phyloP scores from a whole-genome alignment of 2,329 filamentous ascomycete species.

The Cladophialophora exuberans region DNA sequence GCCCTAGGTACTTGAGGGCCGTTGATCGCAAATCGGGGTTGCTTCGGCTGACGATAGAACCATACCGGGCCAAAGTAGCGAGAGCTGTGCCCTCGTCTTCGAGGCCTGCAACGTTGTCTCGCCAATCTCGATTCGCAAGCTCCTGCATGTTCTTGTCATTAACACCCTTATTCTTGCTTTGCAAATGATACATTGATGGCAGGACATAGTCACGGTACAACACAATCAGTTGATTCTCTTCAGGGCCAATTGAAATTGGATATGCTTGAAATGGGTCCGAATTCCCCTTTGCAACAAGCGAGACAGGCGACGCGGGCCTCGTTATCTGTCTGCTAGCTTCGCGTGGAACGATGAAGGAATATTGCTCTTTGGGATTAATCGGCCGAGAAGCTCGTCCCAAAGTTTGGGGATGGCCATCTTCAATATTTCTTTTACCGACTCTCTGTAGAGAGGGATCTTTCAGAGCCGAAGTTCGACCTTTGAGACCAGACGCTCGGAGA shows the following conservation, averaged over 20 bases:
- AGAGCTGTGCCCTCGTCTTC: not conserved
- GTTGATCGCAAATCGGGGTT: not conserved
- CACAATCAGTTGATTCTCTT: constrained; percentile 13
- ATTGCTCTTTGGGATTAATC: not conserved
- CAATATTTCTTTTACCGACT: not conserved
- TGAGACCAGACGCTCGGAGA: not conserved
- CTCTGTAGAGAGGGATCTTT: not conserved
- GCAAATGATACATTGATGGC: not conserved
- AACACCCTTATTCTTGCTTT: not conserved
- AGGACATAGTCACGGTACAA: constrained; percentile 17
- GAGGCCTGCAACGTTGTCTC: constrained; percentile 1
- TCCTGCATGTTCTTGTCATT: constrained; percentile 2
- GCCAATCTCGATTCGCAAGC: constrained; percentile 7
- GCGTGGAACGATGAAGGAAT: not conserved
- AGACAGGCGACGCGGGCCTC: not conserved
- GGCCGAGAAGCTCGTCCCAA: not conserved
- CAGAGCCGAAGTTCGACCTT: not conserved
- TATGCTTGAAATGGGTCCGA: constrained; percentile 17
- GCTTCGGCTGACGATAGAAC: not conserved
- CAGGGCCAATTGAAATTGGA: constrained; percentile 6
- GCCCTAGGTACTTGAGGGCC: not conserved
- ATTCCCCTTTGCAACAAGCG: constrained; percentile 15
- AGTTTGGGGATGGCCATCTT: not conserved
- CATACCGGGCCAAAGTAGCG: constrained; percentile 4
- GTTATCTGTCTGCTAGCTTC: not conserved